Conservation (phyloP, 805 yeast genomes). For the Candida cerambycidarum region DNA sequence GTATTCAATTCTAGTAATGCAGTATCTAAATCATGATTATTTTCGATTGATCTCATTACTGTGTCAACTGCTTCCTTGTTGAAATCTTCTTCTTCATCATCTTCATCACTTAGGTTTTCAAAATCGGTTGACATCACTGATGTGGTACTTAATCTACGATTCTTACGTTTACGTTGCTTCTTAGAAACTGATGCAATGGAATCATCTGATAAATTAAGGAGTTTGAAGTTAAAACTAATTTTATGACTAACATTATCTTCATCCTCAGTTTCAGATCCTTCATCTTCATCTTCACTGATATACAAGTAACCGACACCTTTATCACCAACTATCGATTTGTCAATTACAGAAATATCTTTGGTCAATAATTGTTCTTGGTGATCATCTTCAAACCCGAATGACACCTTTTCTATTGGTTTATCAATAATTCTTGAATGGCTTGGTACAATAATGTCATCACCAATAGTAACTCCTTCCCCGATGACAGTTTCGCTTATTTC, state of each 20-base stretch:
- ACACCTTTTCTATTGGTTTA: slow-evolving; percentile 35
- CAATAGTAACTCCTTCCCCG: slow-evolving; percentile 73
- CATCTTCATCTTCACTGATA: slow-evolving; percentile 38
- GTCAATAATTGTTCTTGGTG: slow-evolving; percentile 16
- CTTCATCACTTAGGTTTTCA: slow-evolving; percentile 28
- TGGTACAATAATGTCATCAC: slow-evolving; percentile 48
- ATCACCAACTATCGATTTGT: slow-evolving; percentile 45
- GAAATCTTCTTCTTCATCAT: slow-evolving; percentile 72
- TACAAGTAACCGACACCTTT: slow-evolving; percentile 53
- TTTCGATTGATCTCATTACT: slow-evolving; percentile 85
- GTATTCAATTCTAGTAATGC: slow-evolving; percentile 92
- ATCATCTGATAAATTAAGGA: slow-evolving; percentile 54
- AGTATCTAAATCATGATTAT: slow-evolving; percentile 90
- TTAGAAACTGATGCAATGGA: slow-evolving; percentile 54
- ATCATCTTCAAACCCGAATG: slow-evolving; percentile 22
- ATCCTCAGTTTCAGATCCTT: slow-evolving; percentile 32
- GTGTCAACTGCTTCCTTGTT: slow-evolving; percentile 90
- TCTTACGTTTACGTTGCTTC: slow-evolving; percentile 33
- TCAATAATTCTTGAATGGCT: slow-evolving; percentile 54
- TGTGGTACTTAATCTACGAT: slow-evolving; percentile 36
- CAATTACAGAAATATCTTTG: slow-evolving; percentile 30
- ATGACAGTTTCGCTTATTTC: slow-evolving; percentile 64
- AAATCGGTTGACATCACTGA: slow-evolving; percentile 49
- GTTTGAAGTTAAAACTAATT: slow-evolving; percentile 15
- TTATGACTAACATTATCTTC: slow-evolving; percentile 5